Conservation (phyloP, 2,329 filamentous ascomycete genomes). For the Aspergillus novofumigatus region DNA sequence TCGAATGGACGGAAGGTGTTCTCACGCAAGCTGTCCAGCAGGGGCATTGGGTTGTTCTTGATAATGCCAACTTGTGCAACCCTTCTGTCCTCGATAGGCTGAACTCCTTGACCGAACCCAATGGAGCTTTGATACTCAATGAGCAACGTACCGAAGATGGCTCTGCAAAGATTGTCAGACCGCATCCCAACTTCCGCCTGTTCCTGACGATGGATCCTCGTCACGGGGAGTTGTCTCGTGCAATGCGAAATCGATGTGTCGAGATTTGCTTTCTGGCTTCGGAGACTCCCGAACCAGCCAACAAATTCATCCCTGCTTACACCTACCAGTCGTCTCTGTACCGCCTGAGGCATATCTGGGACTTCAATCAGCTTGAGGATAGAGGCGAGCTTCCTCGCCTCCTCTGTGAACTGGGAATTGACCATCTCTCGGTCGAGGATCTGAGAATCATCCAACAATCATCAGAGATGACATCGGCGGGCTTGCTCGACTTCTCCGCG, state of each 20-base stretch:
- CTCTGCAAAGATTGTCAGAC: conserved; percentile 71
- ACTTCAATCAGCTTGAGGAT: conserved; percentile 11
- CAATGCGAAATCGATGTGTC: conserved; percentile 92
- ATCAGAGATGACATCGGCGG: conserved; percentile 18
- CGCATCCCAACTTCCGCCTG: conserved; percentile 82
- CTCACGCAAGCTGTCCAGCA: conserved; percentile 81
- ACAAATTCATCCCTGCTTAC: conserved; percentile 29
- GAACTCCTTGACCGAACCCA: conserved; percentile 89
- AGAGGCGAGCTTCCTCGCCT: conserved; percentile 12
- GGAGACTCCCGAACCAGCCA: conserved; percentile 18
- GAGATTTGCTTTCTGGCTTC: conserved; percentile 71
- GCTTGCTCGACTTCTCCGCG: conserved; percentile 5
- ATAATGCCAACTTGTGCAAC: conserved; percentile 96
- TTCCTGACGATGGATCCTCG: conserved; percentile 91
- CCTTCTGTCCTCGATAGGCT: conserved; percentile 89
- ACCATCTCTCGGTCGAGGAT: conserved; percentile 36
- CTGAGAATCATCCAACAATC: conserved; percentile 31
- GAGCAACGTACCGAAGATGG: conserved; percentile 84
- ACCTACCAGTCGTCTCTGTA: conserved; percentile 38
- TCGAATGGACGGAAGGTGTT: conserved; percentile 94
- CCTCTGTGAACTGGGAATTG: conserved; percentile 29
- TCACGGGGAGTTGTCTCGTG: conserved; percentile 88
- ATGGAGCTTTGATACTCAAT: conserved; percentile 84
- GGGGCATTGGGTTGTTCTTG: conserved; percentile 88
- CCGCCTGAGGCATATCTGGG: conserved; percentile 35